phyloP scores from a whole-genome alignment of 768 basidiomycete genomes.

The Coprinellus micaceus region DNA sequence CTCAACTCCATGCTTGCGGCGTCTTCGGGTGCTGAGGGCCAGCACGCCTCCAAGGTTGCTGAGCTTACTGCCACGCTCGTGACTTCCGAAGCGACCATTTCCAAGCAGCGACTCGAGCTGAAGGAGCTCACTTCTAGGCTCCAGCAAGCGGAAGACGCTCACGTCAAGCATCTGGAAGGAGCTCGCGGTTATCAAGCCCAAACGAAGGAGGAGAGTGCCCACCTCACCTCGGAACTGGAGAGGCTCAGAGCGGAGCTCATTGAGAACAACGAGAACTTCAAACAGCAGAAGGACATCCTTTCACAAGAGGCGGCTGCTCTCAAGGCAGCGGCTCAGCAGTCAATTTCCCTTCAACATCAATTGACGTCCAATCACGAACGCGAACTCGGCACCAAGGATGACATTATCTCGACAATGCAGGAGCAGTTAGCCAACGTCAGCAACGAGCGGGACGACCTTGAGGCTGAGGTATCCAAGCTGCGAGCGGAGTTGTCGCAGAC shows the following conservation, averaged over 20 bases:
- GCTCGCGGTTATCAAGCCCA: slow-evolving; percentile 28
- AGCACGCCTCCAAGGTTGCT: not conserved
- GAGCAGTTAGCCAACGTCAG: slow-evolving; percentile 44
- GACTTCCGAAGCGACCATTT: not conserved
- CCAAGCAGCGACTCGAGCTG: not conserved
- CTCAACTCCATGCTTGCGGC: not conserved
- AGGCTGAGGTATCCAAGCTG: slow-evolving; percentile 46
- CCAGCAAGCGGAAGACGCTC: slow-evolving; percentile 34
- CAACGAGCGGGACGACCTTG: slow-evolving; percentile 42
- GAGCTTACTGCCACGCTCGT: not conserved
- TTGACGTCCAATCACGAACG: slow-evolving; percentile 40
- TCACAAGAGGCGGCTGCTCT: slow-evolving; percentile 58
- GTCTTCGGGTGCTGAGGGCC: not conserved
- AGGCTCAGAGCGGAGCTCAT: slow-evolving; percentile 48
- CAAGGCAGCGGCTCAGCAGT: slow-evolving; percentile 50
- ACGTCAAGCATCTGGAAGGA: slow-evolving; percentile 36
- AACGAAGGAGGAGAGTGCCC: slow-evolving; percentile 42
- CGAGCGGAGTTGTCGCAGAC: slow-evolving; percentile 58
- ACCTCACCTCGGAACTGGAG: slow-evolving; percentile 41
- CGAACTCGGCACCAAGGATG: slow-evolving; percentile 48
- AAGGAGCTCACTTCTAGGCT: not conserved
- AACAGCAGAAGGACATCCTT: slow-evolving; percentile 46
- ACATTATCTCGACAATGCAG: slow-evolving; percentile 44
- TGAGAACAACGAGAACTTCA: slow-evolving; percentile 44
- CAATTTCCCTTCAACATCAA: slow-evolving; percentile 44